Evolutionary conservation across 148 eudicot genomes (phyloP).

Genomic region (Camellia granthamiana): DNA sequence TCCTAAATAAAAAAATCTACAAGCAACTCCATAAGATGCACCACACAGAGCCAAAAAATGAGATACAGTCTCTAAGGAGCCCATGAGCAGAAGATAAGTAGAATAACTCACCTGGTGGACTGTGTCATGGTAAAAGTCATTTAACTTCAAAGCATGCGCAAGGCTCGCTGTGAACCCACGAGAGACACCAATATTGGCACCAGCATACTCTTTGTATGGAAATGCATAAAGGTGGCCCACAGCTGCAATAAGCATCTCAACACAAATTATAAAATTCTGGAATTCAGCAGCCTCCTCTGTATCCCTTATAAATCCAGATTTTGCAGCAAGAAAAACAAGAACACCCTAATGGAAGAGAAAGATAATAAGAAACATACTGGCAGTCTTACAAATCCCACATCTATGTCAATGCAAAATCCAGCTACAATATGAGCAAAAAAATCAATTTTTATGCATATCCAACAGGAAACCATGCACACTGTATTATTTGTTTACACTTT

Average conservation of each 20-base stretch:
- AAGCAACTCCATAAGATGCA: too few relatives aligned
- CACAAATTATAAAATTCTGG: constrained; percentile 83
- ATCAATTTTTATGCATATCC: background rate
- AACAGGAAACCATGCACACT: background rate
- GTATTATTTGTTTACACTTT: background rate
- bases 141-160: constrained; percentile 84
- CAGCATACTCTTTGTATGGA: constrained; percentile 96
- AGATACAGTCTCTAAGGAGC: background rate
- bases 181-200: constrained; percentile 82
- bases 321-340: constrained; percentile 91
- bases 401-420: background rate
- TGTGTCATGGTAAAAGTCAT: constrained; percentile 96
- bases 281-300: constrained; percentile 88
- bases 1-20: too few relatives aligned
- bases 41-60: background rate
- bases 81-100: background rate
- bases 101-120: constrained; percentile 75
- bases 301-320: constrained; percentile 67
- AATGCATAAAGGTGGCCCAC: constrained; percentile 90
- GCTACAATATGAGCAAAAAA: background rate
- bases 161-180: constrained; percentile 75
- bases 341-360: constrained; percentile 58
- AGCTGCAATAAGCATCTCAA: constrained; percentile 98
- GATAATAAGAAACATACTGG: background rate
- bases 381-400: background rate